Evolutionary conservation across 2,329 filamentous ascomycete species (phyloP).

Genomic region (Orbilia quercus): DNA sequence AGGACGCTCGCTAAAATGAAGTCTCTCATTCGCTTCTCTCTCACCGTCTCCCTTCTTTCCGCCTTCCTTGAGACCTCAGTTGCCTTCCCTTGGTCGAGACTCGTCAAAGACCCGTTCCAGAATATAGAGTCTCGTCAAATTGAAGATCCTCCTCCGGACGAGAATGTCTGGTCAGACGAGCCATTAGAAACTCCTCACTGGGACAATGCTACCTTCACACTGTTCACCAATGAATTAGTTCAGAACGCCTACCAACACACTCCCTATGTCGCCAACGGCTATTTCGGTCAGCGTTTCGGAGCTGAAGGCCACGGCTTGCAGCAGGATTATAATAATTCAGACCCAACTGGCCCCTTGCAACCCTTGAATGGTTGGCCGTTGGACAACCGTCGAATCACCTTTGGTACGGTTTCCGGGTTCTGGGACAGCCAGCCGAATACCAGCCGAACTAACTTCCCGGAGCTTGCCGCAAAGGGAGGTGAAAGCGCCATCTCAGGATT

Average conservation of each 20-base stretch:
- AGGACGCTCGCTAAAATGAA: conserved; percentile 47
- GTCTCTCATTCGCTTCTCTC: conserved; percentile 35
- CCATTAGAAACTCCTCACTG: conserved; percentile 58
- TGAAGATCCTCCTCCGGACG: conserved; percentile 57
- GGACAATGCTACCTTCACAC: conserved; percentile 65
- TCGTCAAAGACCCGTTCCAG: conserved; percentile 37
- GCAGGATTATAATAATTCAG: conserved; percentile 56
- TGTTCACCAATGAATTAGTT: conserved; percentile 66
- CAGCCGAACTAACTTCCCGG: conserved; percentile 73
- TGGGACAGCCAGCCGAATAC: conserved; percentile 71
- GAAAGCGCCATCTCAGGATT: conserved; percentile 78
- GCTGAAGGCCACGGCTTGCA: conserved; percentile 69
- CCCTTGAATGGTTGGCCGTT: conserved; percentile 75
- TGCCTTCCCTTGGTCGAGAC: conserved; percentile 31
- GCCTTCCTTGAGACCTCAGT: conserved; percentile 33
- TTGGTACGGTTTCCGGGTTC: conserved; percentile 76
- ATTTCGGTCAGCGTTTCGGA: conserved; percentile 73
- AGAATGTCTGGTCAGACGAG: conserved; percentile 54
- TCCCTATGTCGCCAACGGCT: conserved; percentile 72
- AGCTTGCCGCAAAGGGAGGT: conserved; percentile 75
- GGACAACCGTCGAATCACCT: conserved; percentile 72
- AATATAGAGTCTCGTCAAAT: conserved; percentile 56
- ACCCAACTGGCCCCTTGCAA: conserved; percentile 52
- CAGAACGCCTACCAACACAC: conserved; percentile 67
- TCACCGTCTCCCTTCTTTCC: conserved; percentile 27